A percentile compares a stretch with the other conserved stretches of the same genome.
phyloP scores from a whole-genome alignment of 441 rosid species.

The Adansonia gregorii region DNA sequence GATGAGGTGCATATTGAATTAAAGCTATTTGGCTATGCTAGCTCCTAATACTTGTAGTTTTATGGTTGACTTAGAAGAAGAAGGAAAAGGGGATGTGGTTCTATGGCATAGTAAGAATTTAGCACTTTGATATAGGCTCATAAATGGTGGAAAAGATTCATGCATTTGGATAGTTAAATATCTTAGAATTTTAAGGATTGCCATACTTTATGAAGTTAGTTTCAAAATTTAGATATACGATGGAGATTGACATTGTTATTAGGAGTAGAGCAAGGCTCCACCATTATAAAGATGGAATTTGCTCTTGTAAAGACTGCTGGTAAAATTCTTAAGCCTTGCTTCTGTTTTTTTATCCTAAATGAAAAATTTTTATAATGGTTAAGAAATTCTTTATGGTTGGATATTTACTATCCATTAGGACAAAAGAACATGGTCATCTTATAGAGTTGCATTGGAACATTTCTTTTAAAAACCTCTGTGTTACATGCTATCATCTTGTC shows the following conservation, averaged over 20 bases:
- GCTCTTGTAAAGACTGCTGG: slow-evolving; percentile 62
- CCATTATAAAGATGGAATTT: slow-evolving; percentile 43
- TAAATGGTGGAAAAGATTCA: slow-evolving; percentile 33
- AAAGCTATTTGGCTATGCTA: slow-evolving; percentile 39
- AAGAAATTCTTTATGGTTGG: background rate
- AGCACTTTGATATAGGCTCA: slow-evolving; percentile 47
- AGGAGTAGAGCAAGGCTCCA: slow-evolving; percentile 59
- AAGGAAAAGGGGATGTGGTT: slow-evolving; percentile 47
- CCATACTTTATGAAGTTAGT: slow-evolving; percentile 49
- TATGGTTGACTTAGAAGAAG: slow-evolving; percentile 47
- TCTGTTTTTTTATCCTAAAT: slow-evolving; percentile 2
- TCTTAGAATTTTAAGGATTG: slow-evolving; percentile 49
- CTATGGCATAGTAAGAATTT: slow-evolving; percentile 59
- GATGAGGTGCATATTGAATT: slow-evolving; percentile 42
- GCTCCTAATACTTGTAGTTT: slow-evolving; percentile 32
- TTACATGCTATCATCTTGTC: background rate
- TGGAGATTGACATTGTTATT: slow-evolving; percentile 40
- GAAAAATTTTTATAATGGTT: background rate
- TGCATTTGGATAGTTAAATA: slow-evolving; percentile 48
- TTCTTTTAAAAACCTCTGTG: background rate
- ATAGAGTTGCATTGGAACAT: background rate
- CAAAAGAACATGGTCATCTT: background rate
- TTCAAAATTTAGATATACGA: slow-evolving; percentile 36
- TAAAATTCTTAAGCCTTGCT: slow-evolving; percentile 21
- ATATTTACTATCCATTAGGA: background rate